Evolutionary conservation across 1,284 basidiomycete species (phyloP), one percentile per base, ranked within the genome.

Genomic region (Singerocomus inundabilis): DNA sequence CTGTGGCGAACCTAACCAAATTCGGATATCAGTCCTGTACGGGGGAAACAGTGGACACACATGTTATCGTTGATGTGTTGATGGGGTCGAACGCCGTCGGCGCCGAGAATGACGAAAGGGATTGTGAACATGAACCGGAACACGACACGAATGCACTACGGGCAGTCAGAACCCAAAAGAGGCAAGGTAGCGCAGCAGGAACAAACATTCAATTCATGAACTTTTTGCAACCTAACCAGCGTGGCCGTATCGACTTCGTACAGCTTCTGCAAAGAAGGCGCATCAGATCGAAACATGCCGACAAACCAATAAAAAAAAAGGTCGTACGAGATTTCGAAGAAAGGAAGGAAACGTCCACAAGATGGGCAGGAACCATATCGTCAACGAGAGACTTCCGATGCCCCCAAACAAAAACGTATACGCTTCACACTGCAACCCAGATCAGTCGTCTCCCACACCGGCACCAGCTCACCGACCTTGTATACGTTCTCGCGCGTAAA

Each of bases 161-260:
- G 1, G 24, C 3, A 4, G 3, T 48, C 25, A 45, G 35, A 46
- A 39, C 35, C 26, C 24, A 12, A 24, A 31, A 12, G 38, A 25
- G 29, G 32, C 4, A 21, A 32, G 15, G 24, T 5, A n/a, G 28
- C 0, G 11, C 5, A 15, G 37, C 24, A 6, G n/a, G n/a, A n/a
- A 69, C 84, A 34, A 56, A 90, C 87, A 56, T 91, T 90, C 39
- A 90, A 67, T 61, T 91, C 88, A 37, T 86, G 84, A 63, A 88
- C 90, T 54, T 84, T 88, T 15, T 82, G 84, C 39, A 91, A 68
- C 18, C 86, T 79, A 33, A 88, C 74, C 40, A 90, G 73, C 3
- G 84, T 86, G 29, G 60, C 70, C 16, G 58, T 73, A 44, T 90
- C 87, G 10, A 88, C 82, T 5, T 78, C 40, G 13, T 51, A 76